These are phyloP conservation scores for Uncinocarpus reesii DNA, from an alignment of 2,329 filamentous ascomycete species.

Conservation along the genomic window DNA sequence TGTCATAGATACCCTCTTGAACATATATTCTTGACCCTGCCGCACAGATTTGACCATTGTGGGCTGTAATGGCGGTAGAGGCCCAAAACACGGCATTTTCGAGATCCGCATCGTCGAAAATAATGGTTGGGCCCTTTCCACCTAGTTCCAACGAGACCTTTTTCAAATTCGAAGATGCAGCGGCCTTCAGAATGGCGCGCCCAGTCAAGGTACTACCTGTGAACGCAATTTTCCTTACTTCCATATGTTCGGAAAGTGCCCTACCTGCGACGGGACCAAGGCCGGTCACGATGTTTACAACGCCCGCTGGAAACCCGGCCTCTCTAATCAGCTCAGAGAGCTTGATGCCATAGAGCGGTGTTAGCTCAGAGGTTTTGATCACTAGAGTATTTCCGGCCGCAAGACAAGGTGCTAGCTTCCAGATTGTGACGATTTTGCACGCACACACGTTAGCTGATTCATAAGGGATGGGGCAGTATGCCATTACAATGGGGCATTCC, in stretches of 20 bases:
- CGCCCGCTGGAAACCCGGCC: conserved; percentile 39
- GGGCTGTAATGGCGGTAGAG: conserved; percentile 14
- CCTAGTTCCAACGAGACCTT: conserved; percentile 28
- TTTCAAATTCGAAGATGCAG: conserved; percentile 31
- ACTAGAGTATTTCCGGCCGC: conserved; percentile 39
- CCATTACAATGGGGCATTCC: conserved; percentile 25
- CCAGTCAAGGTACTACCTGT: conserved; percentile 25
- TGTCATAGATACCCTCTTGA: conserved; percentile 17
- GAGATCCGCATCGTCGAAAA: conserved; percentile 30
- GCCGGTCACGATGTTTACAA: conserved; percentile 34
- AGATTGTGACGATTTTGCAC: conserved; percentile 6
- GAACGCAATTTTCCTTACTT: conserved; percentile 27
- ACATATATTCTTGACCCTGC: conserved; percentile 21
- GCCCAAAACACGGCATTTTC: conserved; percentile 20
- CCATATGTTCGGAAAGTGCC: conserved; percentile 32
- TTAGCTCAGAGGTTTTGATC: conserved; percentile 39
- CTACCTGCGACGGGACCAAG: conserved; percentile 22
- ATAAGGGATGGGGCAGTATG: too few species aligned
- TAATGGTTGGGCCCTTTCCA: conserved; percentile 28
- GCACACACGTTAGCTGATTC: background rate
- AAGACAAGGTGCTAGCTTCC: conserved; percentile 37
- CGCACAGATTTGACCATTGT: conserved; percentile 20
- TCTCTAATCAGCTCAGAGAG: conserved; percentile 31
- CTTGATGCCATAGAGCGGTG: conserved; percentile 31
- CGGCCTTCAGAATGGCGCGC: conserved; percentile 34